Evolutionary conservation across 768 basidiomycete species (phyloP), one percentile per base, ranked within the genome.

Genomic region (Rhizopogon vinicolor): DNA sequence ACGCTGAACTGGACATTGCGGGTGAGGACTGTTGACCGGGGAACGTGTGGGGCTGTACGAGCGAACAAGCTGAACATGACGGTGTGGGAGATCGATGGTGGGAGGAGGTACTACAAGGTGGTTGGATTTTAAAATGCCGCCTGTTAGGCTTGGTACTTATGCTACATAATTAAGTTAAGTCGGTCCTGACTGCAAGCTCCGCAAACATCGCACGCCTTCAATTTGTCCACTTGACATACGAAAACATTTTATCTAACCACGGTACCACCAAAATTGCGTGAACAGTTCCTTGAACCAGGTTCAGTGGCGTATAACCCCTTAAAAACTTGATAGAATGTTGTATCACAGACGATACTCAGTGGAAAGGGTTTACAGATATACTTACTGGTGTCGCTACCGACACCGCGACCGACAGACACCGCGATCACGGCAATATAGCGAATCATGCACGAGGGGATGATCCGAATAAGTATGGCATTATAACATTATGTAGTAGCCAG

Each of bases 61-160:
- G 61, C 55, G 49, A 75, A 44, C 63, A 64, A 60, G 59, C 59
- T 41, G 18, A 57, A 33, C 75, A 75, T 76, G 44, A 56, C 57
- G 55, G 51, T 16, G 42, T 18, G 56, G 13, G 60, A 41, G 45
- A 37, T 35, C 53, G 58, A 52, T 51, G 49, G 54, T 48, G 59
- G 52, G 58, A 29, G 51, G 37, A 43, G 52, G 31, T 28, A 57
- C 59, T 54, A 52, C 22, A 22, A 22, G 59, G 41, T 53, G 53
- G 62, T 53, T 54, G 60, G 58, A 53, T 56, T 65, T 71, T 58
- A 55, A 58, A 51, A 46, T 58, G 31, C 40, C 53, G 35, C 28
- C 19, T 40, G 41, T 52, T 41, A 25, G 33, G 43, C 51, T 53
- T 44, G 51, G 43, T 52, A 25, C 25, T 25, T 25, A 53, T 52